Base-by-base conservation (phyloP, 129 eudicot species). In the Glebionis coronaria region DNA sequence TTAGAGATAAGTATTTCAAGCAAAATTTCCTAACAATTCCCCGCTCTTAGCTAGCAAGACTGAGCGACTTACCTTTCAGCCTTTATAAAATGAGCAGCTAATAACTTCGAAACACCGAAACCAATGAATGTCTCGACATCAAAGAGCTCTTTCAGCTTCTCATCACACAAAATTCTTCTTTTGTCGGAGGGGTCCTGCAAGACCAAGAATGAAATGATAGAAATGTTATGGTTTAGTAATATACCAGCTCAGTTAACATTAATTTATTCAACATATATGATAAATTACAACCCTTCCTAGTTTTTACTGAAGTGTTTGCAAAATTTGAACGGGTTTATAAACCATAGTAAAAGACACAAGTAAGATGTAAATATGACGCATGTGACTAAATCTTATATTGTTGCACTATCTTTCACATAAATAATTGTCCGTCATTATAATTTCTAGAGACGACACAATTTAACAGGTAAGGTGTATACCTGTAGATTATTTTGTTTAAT, bases 171-270 rank as follows among this genome's bases (percentile, higher is more conserved):
- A 44, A 92, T 82, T 75, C 80, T 84, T 82, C 95, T 82, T 62
- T 80, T 85, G 75, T 92, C 96, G 25, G 83, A 78, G 54, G 98
- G 98, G 71, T 92, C 98, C 98, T 88, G 80, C 84, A 88, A 71
- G n/a, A 78, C 1, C 67, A 42, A 70, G 9, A 45, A 35, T 8
- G 7, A 35, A 40, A 27, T 54, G 19, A 67, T 16, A 27, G 12
- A 4, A 50, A 12, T 25, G 40, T n/a, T 20, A 51, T 50, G 12
- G 13, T 45, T 45, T 9, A 15, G 64, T 59, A 59, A 59, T 4
- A 14, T 3, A 56, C 5, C 6, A 25, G 40, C 14, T 25, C 15
- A 5, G 28, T 14, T 27, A 27, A 56, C 1, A 7, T 35, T 35
- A 35, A 5, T 8, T 35, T 35, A 35, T 35, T 31, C 7, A 35